Conservation (phyloP, 305 asterid genomes). For the Fraxinus greggii region DNA sequence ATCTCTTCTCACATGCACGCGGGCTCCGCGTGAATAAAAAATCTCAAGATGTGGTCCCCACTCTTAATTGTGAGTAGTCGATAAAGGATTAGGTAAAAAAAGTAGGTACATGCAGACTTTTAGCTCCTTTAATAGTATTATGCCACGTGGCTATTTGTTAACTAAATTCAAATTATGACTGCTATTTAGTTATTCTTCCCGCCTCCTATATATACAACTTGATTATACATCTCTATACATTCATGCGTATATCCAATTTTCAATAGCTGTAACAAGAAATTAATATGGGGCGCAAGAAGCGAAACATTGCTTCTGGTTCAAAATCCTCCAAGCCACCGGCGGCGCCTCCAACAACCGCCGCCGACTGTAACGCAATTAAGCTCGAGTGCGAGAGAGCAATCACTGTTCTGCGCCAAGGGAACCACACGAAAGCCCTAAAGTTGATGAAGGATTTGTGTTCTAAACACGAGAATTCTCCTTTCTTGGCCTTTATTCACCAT, state of each 20-base stretch:
- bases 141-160: background rate
- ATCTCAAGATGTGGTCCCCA: no score
- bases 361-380: slow-evolving; percentile 30
- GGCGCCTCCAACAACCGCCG: background rate
- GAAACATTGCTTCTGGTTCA: background rate
- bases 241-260: background rate
- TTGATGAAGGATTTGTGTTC: slow-evolving; percentile 74
- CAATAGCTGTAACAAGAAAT: background rate
- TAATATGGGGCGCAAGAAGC: background rate
- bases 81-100: no score
- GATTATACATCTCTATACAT: background rate
- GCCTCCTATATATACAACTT: background rate
- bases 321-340: background rate
- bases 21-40: no score
- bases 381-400: slow-evolving; percentile 72
- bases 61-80: no score
- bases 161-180: background rate
- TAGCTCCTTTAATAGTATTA: background rate
- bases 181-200: background rate
- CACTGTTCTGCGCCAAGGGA: slow-evolving; percentile 61
- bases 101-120: no score
- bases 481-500: slow-evolving; percentile 53
- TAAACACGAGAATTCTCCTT: slow-evolving; percentile 50
- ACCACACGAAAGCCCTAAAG: slow-evolving; percentile 71
- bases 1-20: no score